Evolutionary conservation across 2,329 filamentous ascomycete species (phyloP), one percentile per base, ranked within the genome.

Genomic region (Neopestalotiopsis rosae): DNA sequence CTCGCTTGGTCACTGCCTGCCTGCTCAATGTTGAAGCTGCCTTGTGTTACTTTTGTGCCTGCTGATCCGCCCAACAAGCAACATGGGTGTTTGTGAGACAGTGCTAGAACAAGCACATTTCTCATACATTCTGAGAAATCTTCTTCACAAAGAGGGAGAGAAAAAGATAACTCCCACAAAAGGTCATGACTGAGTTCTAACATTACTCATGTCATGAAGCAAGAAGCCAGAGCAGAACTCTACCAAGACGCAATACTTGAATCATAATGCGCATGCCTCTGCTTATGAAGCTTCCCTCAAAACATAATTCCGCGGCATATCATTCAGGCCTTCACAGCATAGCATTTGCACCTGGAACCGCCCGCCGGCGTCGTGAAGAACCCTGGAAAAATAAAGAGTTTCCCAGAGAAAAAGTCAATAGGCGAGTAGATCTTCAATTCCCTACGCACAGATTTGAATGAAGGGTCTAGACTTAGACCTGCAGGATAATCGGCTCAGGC

Each of bases 401-500:
- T 61, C 9, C 58, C 28, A 28, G 24, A 28, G 24, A 28, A 6
- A 61, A 61, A 61, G 30, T 61, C 58, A 61, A 38, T 58, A 61
- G 9, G 32, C 24, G 42, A 49, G 24, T 49, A 13, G 42, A 49
- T 7, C 42, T 28, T 28, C 24, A 28, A 28, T 17, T 7, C 14
- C 42, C 42, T 49, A 49, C 42, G 42, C 42, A 49, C 42, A 49
- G 42, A 49, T 49, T 49, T 40, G 58, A 32, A 30, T 61, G 24
- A 30, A 28, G 58, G 24, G 30, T 30, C 58, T 61, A 61, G 58
- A 32, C 58, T 32, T 38, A 13, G 13, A n/a, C 13, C 58, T 38
- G 30, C 56, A 58, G 56, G 56, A 58, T 30, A 58, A 58, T 30
- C 56, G 56, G 56, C 56, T 58, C 56, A 24, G 56, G 56, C 56